Percentiles rank a stretch among this genome's conserved stretches.
Evolutionary conservation across 148 eudicot genomes (phyloP).

Genomic region (Euryodendron excelsum): DNA sequence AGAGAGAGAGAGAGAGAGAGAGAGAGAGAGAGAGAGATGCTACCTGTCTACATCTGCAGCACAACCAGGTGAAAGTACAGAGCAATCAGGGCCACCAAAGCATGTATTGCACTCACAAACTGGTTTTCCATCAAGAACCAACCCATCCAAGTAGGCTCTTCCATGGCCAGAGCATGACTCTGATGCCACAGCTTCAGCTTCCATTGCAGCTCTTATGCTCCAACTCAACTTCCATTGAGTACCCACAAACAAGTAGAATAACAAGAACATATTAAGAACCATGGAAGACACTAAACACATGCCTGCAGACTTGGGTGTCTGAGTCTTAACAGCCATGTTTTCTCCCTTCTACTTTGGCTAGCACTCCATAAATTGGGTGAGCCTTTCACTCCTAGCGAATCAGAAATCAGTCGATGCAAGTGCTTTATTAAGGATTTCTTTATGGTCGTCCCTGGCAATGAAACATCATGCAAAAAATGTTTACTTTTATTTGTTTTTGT

Average conservation of each 20-base stretch:
- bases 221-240: slow-evolving; percentile 6
- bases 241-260: neutral
- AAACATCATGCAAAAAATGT: too few relatives aligned
- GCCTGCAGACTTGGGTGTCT: too few relatives aligned
- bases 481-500: too few relatives aligned
- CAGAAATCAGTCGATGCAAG: too few relatives aligned
- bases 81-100: slow-evolving; percentile 34
- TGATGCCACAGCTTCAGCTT: slow-evolving; percentile 34
- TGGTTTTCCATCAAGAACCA: slow-evolving; percentile 13
- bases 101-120: slow-evolving; percentile 37
- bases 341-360: too few relatives aligned
- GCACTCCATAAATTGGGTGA: too few relatives aligned
- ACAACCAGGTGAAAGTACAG: slow-evolving; percentile 17
- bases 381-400: too few relatives aligned
- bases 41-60: slow-evolving; percentile 34
- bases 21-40: neutral
- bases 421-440: too few relatives aligned
- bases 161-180: slow-evolving; percentile 41
- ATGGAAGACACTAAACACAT: neutral
- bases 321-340: too few relatives aligned
- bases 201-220: slow-evolving; percentile 34
- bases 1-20: neutral
- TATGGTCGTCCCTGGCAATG: too few relatives aligned
- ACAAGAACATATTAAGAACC: neutral
- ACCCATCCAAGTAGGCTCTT: slow-evolving; percentile 30